These are phyloP conservation scores for Barnettozyma californica DNA, from an alignment of 805 yeast species.

Conservation along the genomic window DNA sequence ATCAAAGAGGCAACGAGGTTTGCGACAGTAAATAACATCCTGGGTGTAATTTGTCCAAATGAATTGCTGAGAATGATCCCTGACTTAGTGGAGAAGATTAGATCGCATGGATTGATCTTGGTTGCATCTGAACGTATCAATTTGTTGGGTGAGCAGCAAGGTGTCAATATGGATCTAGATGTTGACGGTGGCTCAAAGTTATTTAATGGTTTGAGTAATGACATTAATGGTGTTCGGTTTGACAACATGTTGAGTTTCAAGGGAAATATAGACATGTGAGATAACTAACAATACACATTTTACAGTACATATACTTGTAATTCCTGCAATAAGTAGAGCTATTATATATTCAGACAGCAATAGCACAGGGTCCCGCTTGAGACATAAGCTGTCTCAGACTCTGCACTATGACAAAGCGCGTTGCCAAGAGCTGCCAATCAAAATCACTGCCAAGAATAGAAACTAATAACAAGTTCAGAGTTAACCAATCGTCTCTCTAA, in stretches of 20 bases:
- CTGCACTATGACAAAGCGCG: not conserved
- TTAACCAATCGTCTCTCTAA: too few relatives aligned
- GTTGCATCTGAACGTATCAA: conserved; percentile 55
- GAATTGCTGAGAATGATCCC: conserved; percentile 71
- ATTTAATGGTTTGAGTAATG: conserved; percentile 11
- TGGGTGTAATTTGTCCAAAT: conserved; percentile 77
- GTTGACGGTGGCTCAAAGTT: not conserved
- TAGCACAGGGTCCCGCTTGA: not conserved
- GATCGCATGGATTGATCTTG: conserved; percentile 75
- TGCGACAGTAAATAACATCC: conserved; percentile 74
- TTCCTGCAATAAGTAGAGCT: not conserved
- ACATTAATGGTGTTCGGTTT: conserved; percentile 61
- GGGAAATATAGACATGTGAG: conserved; percentile 47
- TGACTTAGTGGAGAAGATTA: conserved; percentile 63
- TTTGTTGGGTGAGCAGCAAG: conserved; percentile 14
- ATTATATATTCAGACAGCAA: not conserved
- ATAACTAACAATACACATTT: not conserved
- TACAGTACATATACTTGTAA: not conserved
- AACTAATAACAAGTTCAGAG: too few relatives aligned
- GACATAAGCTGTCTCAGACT: not conserved
- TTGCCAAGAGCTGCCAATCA: not conserved
- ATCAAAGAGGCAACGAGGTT: conserved; percentile 78
- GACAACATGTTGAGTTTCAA: conserved; percentile 62
- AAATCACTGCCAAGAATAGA: too few relatives aligned
- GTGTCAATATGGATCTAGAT: conserved; percentile 5